Evolutionary conservation across 331 rosid genomes (phyloP), one percentile per base, ranked within the genome.

Genomic region (Phaseolus coccineus): DNA sequence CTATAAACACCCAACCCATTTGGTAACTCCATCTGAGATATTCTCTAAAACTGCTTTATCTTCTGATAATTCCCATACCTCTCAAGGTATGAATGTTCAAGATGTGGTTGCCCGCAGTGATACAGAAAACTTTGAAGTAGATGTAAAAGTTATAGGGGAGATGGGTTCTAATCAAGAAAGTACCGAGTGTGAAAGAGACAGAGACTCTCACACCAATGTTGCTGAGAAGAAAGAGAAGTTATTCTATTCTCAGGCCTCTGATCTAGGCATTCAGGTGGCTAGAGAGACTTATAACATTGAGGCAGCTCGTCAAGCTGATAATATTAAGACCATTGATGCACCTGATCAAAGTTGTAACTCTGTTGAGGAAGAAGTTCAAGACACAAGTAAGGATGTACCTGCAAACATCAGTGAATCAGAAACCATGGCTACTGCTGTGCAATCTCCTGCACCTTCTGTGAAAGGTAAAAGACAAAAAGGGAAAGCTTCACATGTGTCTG

Each of bases 191-290:
- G 90, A 87, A 52, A 89, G 87, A 76, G 94, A 88, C 69, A 87
- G 87, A 85, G 94, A 90, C 74, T 71, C 84, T 50, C 88, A 75
- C 63, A 69, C 65, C 47, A 67, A 61, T 68, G 73, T 85, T 80
- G 46, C 87, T 11, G 92, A 89, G 76, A 96, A 77, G 81, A 93
- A 69, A 75, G 99, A 93, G 82, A 96, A 91, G 79, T 77, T 81
- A 35, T 96, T 96, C 88, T 91, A 91, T 86, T 96, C 99, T 28
- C 99, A 96, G 87, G 96, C 98, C 39, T 91, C 99, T 1, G 96
- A 93, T 87, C 90, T 96, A 83, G 98, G 97, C 74, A 90, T 93
- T 83, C 97, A 85, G 87, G 86, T 96, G 97, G 95, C 94, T 78
- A 91, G 94, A 78, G 99, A 96, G 71, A 75, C 91, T 37, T 89